phyloP scores from a whole-genome alignment of 1,139 yeast genomes.

The Hyphopichia wangnamkhiaoensis region DNA sequence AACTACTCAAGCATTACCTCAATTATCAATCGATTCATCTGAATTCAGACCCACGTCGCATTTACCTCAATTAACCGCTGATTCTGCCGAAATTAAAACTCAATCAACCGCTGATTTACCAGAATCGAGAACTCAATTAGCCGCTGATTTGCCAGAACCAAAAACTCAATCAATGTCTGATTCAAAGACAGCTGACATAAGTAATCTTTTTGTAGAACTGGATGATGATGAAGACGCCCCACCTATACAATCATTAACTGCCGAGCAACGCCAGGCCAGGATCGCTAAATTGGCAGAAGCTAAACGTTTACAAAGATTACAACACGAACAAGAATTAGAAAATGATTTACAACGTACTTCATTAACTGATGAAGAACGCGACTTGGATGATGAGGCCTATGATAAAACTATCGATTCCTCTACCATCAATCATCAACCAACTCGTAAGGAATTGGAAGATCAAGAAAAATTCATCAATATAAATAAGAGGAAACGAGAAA shows the following conservation, averaged over 20 bases:
- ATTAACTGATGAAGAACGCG: conserved; percentile 46
- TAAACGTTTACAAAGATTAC: conserved; percentile 23
- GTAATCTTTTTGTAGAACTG: conserved; percentile 7
- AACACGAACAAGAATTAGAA: conserved; percentile 23
- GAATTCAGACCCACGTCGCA: background rate
- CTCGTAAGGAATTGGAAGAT: conserved; percentile 29
- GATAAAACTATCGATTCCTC: conserved; percentile 11
- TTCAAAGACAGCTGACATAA: too few relatives aligned
- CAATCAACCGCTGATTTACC: background rate
- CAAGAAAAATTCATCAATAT: conserved; percentile 38
- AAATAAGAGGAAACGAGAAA: conserved; percentile 35
- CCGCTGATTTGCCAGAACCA: background rate
- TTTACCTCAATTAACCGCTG: conserved; percentile 14
- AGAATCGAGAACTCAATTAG: background rate
- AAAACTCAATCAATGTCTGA: background rate
- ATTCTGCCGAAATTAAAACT: conserved; percentile 12
- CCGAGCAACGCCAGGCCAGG: conserved; percentile 22
- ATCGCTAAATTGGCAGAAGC: conserved; percentile 24
- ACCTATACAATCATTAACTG: conserved; percentile 11
- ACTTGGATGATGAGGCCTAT: conserved; percentile 24
- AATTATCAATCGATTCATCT: background rate
- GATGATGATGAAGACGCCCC: conserved; percentile 13
- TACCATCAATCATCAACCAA: conserved; percentile 2
- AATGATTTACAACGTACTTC: conserved; percentile 37
- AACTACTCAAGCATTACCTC: background rate